phyloP scores from a whole-genome alignment of 352 stramenopile species.

The Globisporangium solare region DNA sequence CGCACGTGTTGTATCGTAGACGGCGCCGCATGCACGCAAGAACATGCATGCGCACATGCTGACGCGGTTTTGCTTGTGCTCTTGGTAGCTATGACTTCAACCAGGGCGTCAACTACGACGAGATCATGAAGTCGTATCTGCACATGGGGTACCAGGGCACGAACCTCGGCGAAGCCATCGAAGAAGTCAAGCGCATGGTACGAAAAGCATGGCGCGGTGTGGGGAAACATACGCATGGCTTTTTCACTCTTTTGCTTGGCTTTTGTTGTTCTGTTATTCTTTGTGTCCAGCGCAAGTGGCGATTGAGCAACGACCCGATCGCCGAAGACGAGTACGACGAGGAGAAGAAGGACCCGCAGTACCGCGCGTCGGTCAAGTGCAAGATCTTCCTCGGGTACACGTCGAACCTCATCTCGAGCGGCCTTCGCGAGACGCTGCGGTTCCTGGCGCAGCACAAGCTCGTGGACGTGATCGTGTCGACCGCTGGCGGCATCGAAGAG shows the following conservation, averaged over 20 bases:
- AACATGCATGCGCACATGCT: not conserved
- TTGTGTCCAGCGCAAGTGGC: constrained; percentile 86
- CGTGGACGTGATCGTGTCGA: constrained; percentile 97
- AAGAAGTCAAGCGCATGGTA: constrained; percentile 98
- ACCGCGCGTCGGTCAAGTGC: constrained; percentile 86
- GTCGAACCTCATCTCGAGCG: constrained; percentile 99
- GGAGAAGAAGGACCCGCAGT: constrained; percentile 67
- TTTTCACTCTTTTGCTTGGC: too few species aligned
- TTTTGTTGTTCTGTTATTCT: too few species aligned
- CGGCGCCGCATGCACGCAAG: too few species aligned
- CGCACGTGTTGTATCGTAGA: too few species aligned
- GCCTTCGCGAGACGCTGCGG: constrained; percentile 96
- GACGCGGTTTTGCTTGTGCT: not conserved
- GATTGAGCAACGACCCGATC: constrained; percentile 93
- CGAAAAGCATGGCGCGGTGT: not conserved
- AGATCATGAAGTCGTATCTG: constrained; percentile 78
- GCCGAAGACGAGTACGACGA: constrained; percentile 92
- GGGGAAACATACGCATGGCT: too few species aligned
- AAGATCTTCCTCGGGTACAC: constrained; percentile 99
- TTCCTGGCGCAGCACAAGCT: constrained; percentile 99
- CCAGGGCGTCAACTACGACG: constrained; percentile 80
- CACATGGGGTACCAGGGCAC: constrained; percentile 95
- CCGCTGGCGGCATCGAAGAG: constrained; percentile 92
- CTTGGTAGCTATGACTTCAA: constrained; percentile 88
- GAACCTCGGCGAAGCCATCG: constrained; percentile 94